Base-by-base conservation (phyloP, 495 filamentous ascomycete genomes). In the Entonaema liquescens region DNA sequence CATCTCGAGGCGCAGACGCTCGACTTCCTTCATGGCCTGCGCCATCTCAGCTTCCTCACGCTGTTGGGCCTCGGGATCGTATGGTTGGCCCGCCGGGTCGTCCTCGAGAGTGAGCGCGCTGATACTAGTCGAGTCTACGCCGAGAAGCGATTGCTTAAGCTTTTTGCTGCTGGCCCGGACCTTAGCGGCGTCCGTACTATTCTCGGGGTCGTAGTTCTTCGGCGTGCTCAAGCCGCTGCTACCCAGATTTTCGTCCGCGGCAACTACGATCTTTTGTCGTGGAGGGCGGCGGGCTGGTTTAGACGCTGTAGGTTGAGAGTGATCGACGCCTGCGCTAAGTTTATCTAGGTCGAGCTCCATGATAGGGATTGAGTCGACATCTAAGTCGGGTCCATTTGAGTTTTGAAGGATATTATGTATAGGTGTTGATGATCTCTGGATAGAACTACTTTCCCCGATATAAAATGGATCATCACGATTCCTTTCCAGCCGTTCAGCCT, bases 381-480 rank as follows among this genome's bases (percentile, higher is more conserved):
- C 95, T 15, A 97, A 79, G 29, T 89, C 90, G 7, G 89, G 89
- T 2, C 89, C 89, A 71, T 93, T 91, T 31, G 87, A 87, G 29
- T 80, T 85, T 64, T 87, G 83, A 0, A 93, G 82, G 40, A 93
- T 89, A 59, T 89, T 90, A 73, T 92, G 89, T 60, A 92, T 85
- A 2, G 91, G 90, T 0, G 92, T 93, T 0, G 87, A 90, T 2
- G 80, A 78, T 52, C 82, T 77, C 21, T 76, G 75, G 13, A 78
- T 75, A 9, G 82, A 82, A 38, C 83, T 87, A 7, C 83, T 85
- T 25, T 84, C 87, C 42, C 79, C 82, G 72, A 99, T 99, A 75
- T 99, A 98, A 76, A 97, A 99, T 3, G 95, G 95, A 75, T 99
- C 95, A 72, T 98, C 95, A 66, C 86, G 90, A 77, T 97, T 92